Conservation (phyloP, 1,284 basidiomycete species). For the Gomphus bonarii region DNA sequence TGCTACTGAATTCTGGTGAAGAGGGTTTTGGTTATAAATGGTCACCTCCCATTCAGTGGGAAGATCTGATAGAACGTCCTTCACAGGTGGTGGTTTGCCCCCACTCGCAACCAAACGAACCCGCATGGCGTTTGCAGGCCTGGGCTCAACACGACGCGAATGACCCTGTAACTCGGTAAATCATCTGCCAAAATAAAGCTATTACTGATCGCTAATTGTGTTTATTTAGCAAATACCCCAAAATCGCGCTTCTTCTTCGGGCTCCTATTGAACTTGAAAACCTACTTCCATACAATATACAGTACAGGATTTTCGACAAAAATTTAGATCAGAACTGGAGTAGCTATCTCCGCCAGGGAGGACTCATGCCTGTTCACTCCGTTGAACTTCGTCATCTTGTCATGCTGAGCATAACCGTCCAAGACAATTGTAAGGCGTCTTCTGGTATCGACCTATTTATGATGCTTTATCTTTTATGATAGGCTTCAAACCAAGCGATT, state of each 20-base stretch:
- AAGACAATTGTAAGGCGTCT: slow-evolving; percentile 66
- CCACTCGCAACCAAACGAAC: slow-evolving; percentile 74
- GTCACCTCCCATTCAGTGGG: slow-evolving; percentile 87
- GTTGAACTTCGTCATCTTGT: slow-evolving; percentile 92
- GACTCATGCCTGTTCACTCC: slow-evolving; percentile 94
- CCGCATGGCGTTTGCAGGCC: slow-evolving; percentile 92
- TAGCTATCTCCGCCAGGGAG: slow-evolving; percentile 89
- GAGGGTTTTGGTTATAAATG: slow-evolving; percentile 94
- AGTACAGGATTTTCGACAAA: slow-evolving; percentile 96
- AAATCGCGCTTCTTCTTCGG: slow-evolving; percentile 79
- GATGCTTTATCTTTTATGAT: slow-evolving; percentile 4
- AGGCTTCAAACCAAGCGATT: slow-evolving; percentile 97
- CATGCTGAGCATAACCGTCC: slow-evolving; percentile 82
- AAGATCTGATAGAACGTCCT: slow-evolving; percentile 76
- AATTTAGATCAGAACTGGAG: slow-evolving; percentile 87
- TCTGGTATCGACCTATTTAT: neutral
- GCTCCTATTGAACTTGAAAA: slow-evolving; percentile 97
- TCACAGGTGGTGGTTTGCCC: slow-evolving; percentile 81
- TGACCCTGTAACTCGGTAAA: slow-evolving; percentile 52
- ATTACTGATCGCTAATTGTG: neutral
- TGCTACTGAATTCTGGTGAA: slow-evolving; percentile 22
- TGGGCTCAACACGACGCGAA: slow-evolving; percentile 76
- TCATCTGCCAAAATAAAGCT: neutral
- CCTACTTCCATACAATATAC: slow-evolving; percentile 88
- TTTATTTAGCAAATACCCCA: slow-evolving; percentile 63